Evolutionary conservation across 805 yeast species (phyloP), one percentile per base, ranked within the genome.

Genomic region (Ogataea zsoltii): DNA sequence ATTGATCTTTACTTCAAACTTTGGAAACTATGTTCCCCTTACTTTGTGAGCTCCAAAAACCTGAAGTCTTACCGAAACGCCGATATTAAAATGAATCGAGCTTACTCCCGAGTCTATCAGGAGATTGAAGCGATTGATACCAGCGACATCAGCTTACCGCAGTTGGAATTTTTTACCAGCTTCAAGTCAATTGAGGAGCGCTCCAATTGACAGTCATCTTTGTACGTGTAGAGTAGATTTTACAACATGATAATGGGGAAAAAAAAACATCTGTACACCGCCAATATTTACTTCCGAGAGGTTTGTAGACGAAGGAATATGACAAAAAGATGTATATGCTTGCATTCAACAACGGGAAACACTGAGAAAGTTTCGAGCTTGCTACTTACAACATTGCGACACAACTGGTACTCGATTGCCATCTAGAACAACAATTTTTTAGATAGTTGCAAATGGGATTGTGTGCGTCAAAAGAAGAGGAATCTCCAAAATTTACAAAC

Each of bases 1-100:
- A 71, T 74, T 48, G 68, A 72, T 26, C 65, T 81, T 21, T 83
- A 81, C 57, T 72, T 78, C 61, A 69, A 76, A 34, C 64, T 83
- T 43, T 77, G 80, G 51, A 74, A 76, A 51, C 54, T 69, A 29
- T 80, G 74, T 45, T 70, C 75, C 13, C 70, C 70, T n/a, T 72
- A 68, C 52, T 75, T 78, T 50, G 61, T 72, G 49, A 70, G 68
- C 41, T 54, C 72, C 12, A 66, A 69, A 36, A 77, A 74, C 51
- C 65, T 70, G 41, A 68, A 71, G 29, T 64, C 72, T 34, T 64
- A 74, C 44, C 68, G 72, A 35, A 61, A 69, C 3, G 69, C 70
- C 30, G 77, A 76, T 16, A 66, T 70, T 25, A 65, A 68, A 13
- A 63, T 70, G 48, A 74, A 71, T 49, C 62, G 67, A 31, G 70